phyloP scores from a whole-genome alignment of 805 yeast species.

The Ogataea corticis region DNA sequence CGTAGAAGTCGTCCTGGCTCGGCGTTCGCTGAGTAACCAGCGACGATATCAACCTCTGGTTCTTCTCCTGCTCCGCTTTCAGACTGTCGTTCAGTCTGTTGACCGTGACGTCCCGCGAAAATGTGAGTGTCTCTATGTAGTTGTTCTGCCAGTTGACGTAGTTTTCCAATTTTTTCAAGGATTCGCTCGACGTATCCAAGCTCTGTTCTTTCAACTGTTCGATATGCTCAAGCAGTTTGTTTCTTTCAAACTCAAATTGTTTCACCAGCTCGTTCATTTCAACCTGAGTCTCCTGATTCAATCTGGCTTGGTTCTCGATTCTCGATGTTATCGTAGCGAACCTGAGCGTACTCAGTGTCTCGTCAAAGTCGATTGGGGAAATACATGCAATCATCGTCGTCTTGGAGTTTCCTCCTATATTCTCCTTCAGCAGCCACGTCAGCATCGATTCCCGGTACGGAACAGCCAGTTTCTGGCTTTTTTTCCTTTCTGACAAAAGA shows the following conservation, averaged over 20 bases:
- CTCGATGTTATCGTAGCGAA: slow-evolving; percentile 77
- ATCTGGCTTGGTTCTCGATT: slow-evolving; percentile 61
- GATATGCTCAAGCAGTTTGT: slow-evolving; percentile 21
- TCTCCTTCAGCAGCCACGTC: slow-evolving; percentile 75
- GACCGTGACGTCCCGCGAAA: slow-evolving; percentile 17
- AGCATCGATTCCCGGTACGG: slow-evolving; percentile 77
- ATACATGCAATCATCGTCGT: slow-evolving; percentile 89
- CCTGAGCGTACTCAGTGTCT: slow-evolving; percentile 70
- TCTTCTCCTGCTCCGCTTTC: slow-evolving; percentile 8
- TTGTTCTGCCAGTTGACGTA: slow-evolving; percentile 28
- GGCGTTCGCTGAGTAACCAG: slow-evolving; percentile 4
- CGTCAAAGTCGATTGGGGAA: slow-evolving; percentile 77
- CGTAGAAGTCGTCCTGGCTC: not conserved
- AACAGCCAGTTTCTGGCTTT: slow-evolving; percentile 36
- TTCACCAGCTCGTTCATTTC: slow-evolving; percentile 36
- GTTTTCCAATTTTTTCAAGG: slow-evolving; percentile 23
- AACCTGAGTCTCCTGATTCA: slow-evolving; percentile 44
- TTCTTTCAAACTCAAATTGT: slow-evolving; percentile 29
- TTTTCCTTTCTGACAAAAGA: slow-evolving; percentile 42
- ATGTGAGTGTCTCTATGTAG: slow-evolving; percentile 24
- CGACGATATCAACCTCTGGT: slow-evolving; percentile 10
- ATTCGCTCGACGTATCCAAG: not conserved
- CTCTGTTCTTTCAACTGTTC: slow-evolving; percentile 12
- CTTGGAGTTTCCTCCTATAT: slow-evolving; percentile 77
- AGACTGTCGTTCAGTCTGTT: slow-evolving; percentile 7